Percentiles rank a stretch among this genome's conserved stretches.
phyloP scores from a whole-genome alignment of 371 early-diverging fungal genomes.

The Mucor circinelloides region DNA sequence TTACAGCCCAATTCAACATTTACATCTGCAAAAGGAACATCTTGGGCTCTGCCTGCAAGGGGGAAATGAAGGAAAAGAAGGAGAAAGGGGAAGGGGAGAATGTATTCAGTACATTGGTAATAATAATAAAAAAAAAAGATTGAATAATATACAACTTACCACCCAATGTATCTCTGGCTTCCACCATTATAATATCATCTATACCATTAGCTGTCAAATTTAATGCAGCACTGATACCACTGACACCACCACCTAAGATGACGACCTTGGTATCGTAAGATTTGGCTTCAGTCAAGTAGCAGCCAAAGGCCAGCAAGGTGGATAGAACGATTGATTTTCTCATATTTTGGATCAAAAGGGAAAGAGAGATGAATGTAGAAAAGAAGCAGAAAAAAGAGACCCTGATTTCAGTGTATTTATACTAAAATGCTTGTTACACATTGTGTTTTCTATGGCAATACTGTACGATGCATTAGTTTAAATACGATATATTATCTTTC shows the following conservation, averaged over 20 bases:
- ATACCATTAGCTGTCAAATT: constrained; percentile 41
- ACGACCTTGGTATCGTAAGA: constrained; percentile 39
- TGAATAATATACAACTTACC: constrained; percentile 18
- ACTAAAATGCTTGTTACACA: background rate
- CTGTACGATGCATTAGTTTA: background rate
- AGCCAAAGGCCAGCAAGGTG: background rate
- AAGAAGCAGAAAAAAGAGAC: background rate
- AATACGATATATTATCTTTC: background rate
- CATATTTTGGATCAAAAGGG: background rate
- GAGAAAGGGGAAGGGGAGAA: background rate
- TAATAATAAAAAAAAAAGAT: background rate
- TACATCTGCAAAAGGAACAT: constrained; percentile 36
- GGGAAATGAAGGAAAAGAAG: background rate
- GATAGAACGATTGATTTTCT: background rate
- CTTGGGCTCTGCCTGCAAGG: constrained; percentile 42
- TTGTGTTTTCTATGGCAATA: background rate
- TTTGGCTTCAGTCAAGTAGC: constrained; percentile 13
- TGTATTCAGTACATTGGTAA: background rate
- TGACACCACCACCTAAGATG: constrained; percentile 54
- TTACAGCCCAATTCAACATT: constrained; percentile 50
- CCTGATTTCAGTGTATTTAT: background rate
- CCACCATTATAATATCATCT: constrained; percentile 48
- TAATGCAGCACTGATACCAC: constrained; percentile 50
- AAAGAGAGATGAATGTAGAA: background rate
- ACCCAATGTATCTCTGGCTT: constrained; percentile 44